Evolutionary conservation across 1,284 basidiomycete genomes (phyloP).

Genomic region (Ceratobasidium sp.): DNA sequence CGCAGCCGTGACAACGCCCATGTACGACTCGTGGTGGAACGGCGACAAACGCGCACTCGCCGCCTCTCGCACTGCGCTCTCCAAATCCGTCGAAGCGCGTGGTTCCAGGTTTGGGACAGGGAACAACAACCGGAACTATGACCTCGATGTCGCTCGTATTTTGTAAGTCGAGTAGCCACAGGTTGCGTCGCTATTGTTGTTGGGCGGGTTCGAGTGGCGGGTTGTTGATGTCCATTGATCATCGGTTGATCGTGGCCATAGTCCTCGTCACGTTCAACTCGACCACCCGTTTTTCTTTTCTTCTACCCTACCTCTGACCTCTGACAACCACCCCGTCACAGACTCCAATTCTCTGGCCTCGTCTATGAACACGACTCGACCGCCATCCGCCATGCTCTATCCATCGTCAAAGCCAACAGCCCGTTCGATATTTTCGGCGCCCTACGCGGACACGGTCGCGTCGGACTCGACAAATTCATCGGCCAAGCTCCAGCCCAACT

Average conservation of each 20-base stretch:
- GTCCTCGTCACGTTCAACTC: neutral
- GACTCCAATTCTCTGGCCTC: slow-evolving; percentile 39
- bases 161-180: slow-evolving; percentile 17
- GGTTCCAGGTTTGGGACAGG: slow-evolving; percentile 29
- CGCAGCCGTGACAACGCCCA: slow-evolving; percentile 38
- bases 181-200: slow-evolving; percentile 9
- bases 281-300: neutral
- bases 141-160: slow-evolving; percentile 35
- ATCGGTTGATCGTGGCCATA: slow-evolving; percentile 23
- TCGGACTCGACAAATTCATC: slow-evolving; percentile 37
- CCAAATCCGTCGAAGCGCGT: slow-evolving; percentile 36
- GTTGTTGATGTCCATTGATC: slow-evolving; percentile 31
- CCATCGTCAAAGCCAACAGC: slow-evolving; percentile 33
- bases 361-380: slow-evolving; percentile 39
- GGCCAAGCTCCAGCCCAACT: slow-evolving; percentile 6
- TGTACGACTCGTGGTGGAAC: slow-evolving; percentile 42
- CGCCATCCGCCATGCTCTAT: slow-evolving; percentile 8
- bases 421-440: slow-evolving; percentile 33
- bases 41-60: slow-evolving; percentile 38
- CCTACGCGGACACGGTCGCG: slow-evolving; percentile 21
- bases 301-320: neutral
- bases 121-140: slow-evolving; percentile 38
- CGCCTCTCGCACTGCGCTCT: slow-evolving; percentile 35
- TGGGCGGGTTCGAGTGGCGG: slow-evolving; percentile 4
- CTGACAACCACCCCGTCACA: neutral